Evolutionary conservation across 2,329 filamentous ascomycete species (phyloP), one percentile per base, ranked within the genome.

Genomic region (Dactylonectria macrodidyma): DNA sequence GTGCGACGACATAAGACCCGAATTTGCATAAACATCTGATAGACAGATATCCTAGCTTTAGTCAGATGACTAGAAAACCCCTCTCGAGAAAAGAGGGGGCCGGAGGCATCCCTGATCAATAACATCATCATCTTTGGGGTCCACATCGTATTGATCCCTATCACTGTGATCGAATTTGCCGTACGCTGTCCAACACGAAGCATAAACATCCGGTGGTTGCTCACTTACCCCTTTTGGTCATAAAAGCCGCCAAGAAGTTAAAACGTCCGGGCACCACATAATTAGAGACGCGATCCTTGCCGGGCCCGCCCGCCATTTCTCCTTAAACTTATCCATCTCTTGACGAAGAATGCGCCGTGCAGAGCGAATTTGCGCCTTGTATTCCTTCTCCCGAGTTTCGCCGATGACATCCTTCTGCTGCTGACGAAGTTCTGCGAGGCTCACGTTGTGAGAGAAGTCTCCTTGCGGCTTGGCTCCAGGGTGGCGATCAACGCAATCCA

Each of bases 371-470:
- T 46, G 41, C 12, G 41, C 41, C 41, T 46, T 46, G 16, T 46
- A 46, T n/a, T 46, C 41, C 41, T 46, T 46, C 41, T 46, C 16
- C 12, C 41, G 41, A n/a, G 41, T n/a, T n/a, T 19, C 16, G 41
- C 14, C 41, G 41, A 46, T 46, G 41, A 46, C 41, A 16, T 46
- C 41, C 16, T 46, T n/a, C 41, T 46, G 14, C 41, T 46, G 41
- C 16, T 46, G 14, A 19, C 41, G 41, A n/a, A 19, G 41, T n/a
- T 46, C 41, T 46, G 12, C 2, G 41, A 46, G 41, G 19, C 41
- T 46, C 41, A 46, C 41, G 41, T 46, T 46, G 41, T 46, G 41
- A n/a, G 41, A 46, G 41, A 46, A 46, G 16, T 46, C 41, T 46
- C 41, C 41, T 46, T 46, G 41, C 16, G 38, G 56, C 24, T 54